A percentile compares a stretch with the other conserved stretches of the same genome.
These are phyloP conservation scores for Biscutella laevigata DNA, from an alignment of 441 rosid species.

Conservation along the genomic window DNA sequence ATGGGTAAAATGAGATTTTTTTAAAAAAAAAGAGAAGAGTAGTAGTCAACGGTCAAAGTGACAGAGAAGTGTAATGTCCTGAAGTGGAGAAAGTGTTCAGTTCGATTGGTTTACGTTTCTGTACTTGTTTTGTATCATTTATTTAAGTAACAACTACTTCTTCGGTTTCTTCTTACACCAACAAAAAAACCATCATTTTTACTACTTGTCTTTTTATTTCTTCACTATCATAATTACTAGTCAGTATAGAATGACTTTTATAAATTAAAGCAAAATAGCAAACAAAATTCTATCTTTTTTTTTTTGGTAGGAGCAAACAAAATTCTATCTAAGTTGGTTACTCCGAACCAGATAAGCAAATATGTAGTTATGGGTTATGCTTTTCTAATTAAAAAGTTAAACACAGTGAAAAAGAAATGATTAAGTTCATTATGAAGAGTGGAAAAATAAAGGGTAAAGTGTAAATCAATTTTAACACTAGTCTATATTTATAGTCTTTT, in stretches of 20 bases:
- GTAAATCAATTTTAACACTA: constrained; percentile 7
- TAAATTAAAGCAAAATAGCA: too few species aligned
- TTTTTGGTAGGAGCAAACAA: not conserved
- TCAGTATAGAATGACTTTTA: too few species aligned
- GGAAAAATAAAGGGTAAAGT: not conserved
- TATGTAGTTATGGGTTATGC: not conserved
- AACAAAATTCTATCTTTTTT: too few species aligned
- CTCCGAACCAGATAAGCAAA: not conserved
- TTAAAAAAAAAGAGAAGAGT: not conserved
- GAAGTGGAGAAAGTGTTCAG: constrained; percentile 26
- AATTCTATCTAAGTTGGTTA: too few species aligned
- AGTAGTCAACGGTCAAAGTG: constrained; percentile 33
- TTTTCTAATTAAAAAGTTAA: not conserved
- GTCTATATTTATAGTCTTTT: constrained; percentile 22
- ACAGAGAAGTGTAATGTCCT: constrained; percentile 27
- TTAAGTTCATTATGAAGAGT: constrained; percentile 13
- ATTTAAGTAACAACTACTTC: constrained; percentile 14
- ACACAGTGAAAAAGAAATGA: constrained; percentile 13
- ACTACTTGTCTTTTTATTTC: too few species aligned
- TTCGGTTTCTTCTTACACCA: constrained; percentile 5
- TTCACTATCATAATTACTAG: too few species aligned
- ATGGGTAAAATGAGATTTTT: too few species aligned
- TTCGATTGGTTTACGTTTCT: constrained; percentile 19
- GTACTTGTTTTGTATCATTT: constrained; percentile 12
- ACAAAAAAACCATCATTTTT: not conserved